Conservation (phyloP, 2,329 filamentous ascomycete genomes). For the Sarocladium oryzae region DNA sequence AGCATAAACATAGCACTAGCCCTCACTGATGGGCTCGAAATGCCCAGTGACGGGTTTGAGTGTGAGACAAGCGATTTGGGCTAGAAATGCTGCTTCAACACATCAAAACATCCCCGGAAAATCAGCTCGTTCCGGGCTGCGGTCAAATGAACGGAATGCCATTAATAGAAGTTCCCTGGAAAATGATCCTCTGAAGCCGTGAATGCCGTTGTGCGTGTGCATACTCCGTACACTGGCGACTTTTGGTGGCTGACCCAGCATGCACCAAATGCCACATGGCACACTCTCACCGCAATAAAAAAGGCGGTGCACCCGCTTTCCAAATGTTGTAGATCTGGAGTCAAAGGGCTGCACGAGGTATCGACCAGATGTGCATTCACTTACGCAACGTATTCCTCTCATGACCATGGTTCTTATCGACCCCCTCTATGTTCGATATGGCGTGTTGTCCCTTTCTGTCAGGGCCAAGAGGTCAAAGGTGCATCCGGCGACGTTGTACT, state of each 20-base stretch:
- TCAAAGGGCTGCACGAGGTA: background rate
- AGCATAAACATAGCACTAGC: no score
- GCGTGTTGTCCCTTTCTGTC: background rate
- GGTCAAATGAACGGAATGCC: no score
- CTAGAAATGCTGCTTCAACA: no score
- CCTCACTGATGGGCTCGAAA: no score
- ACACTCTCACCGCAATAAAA: background rate
- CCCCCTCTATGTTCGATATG: background rate
- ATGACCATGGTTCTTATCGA: constrained; percentile 1
- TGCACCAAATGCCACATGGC: background rate
- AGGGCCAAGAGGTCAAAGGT: background rate
- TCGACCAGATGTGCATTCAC: background rate
- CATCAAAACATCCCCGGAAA: no score
- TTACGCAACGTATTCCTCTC: constrained; percentile 2
- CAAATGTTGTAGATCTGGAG: no score
- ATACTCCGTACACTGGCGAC: background rate
- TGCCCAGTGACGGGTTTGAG: background rate
- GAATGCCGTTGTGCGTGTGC: no score
- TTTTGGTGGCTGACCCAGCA: background rate
- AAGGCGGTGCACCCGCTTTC: no score
- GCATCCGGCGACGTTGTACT: background rate
- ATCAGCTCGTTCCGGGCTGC: no score
- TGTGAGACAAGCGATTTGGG: background rate
- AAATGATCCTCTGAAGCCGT: no score
- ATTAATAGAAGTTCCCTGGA: no score